Evolutionary conservation across 208 protist genomes (phyloP).

Genomic region (Trypanosoma brucei): DNA sequence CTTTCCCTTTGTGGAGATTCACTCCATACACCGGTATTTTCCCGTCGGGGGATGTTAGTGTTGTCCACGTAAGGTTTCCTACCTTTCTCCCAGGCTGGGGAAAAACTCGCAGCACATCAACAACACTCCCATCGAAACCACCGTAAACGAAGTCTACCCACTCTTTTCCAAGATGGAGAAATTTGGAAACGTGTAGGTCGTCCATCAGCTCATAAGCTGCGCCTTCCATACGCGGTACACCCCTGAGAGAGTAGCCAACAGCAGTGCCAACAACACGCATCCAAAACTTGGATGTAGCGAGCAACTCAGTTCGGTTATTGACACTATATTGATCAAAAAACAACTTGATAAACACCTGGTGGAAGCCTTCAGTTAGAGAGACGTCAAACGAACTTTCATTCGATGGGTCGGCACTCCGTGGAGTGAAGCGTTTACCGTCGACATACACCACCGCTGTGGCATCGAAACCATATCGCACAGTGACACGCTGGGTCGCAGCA

Average conservation of each 20-base stretch:
- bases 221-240: not conserved
- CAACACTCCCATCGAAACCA: conserved; percentile 9
- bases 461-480: conserved; percentile 11
- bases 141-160: conserved; percentile 9
- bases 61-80: not conserved
- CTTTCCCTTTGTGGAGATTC: conserved; percentile 5
- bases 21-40: conserved; percentile 1
- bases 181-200: not conserved
- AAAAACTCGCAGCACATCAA: conserved; percentile 1
- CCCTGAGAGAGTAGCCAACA: conserved; percentile 8
- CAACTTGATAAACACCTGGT: conserved; percentile 15
- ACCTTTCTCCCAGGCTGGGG: conserved; percentile 1
- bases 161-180: conserved; percentile 7
- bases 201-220: conserved; percentile 7
- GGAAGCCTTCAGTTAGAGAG: conserved; percentile 6
- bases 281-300: conserved; percentile 1
- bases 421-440: conserved; percentile 7
- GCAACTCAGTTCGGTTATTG: not conserved
- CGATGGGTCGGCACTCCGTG: not conserved
- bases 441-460: conserved; percentile 9
- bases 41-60: not conserved
- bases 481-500: conserved; percentile 7
- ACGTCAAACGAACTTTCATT: conserved; percentile 1
- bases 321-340: not conserved
- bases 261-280: conserved; percentile 13